Evolutionary conservation across 139 green algal genomes (phyloP).

Genomic region (Edaphochlamys debaryana): DNA sequence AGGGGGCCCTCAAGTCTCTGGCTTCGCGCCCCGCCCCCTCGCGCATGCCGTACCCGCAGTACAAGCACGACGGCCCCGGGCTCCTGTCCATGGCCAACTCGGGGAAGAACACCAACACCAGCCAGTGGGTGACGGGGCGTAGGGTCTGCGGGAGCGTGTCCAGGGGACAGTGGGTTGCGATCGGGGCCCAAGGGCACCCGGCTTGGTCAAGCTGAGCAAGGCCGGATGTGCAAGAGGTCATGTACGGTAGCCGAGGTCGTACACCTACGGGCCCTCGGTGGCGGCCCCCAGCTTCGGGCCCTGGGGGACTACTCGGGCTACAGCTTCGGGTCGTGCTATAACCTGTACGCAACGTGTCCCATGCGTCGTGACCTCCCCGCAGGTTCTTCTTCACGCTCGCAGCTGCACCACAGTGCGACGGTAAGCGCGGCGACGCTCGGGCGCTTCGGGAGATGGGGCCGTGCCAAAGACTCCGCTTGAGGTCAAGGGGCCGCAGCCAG

Average conservation of each 20-base stretch:
- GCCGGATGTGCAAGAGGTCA: too few species aligned
- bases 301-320: too few species aligned
- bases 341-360: too few species aligned
- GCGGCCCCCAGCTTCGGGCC: too few species aligned
- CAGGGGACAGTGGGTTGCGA: not conserved
- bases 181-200: not conserved
- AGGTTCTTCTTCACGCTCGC: slow-evolving; percentile 89
- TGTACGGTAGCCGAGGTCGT: not conserved
- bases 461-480: too few species aligned
- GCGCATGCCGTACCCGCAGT: too few species aligned
- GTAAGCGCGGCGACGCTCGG: slow-evolving; percentile 39
- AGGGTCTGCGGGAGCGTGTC: not conserved
- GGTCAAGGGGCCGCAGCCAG: too few species aligned
- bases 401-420: slow-evolving; percentile 74
- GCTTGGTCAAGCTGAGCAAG: too few species aligned
- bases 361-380: too few species aligned
- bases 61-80: slow-evolving; percentile 58
- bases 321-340: too few species aligned
- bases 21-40: not conserved
- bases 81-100: slow-evolving; percentile 87
- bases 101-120: slow-evolving; percentile 91
- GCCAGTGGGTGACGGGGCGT: slow-evolving; percentile 14
- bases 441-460: too few species aligned
- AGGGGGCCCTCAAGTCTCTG: not conserved
- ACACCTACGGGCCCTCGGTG: too few species aligned